Conservation (phyloP, 768 basidiomycete genomes). For the Suillus subaureus region DNA sequence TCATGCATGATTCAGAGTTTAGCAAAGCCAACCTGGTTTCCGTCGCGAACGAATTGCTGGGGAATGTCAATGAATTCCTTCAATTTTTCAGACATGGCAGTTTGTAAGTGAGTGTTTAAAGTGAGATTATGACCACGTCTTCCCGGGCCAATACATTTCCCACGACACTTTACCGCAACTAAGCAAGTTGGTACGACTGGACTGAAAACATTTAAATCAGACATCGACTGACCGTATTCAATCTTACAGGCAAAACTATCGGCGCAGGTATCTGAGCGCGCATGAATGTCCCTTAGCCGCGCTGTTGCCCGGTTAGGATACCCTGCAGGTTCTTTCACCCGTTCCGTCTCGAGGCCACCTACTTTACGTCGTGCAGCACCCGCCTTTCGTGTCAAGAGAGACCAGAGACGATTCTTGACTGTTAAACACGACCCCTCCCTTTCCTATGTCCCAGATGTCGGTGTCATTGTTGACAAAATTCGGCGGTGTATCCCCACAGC, state of each 20-base stretch:
- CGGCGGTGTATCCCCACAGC: not conserved
- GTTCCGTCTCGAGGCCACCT: conserved; percentile 13
- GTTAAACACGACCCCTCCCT: conserved; percentile 1
- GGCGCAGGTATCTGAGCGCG: conserved; percentile 33
- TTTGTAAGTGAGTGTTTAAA: conserved; percentile 17
- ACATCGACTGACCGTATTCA: not conserved
- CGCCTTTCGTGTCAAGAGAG: not conserved
- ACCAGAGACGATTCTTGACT: conserved; percentile 1
- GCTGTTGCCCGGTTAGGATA: conserved; percentile 37
- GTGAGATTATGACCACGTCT: conserved; percentile 5
- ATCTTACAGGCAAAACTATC: conserved; percentile 12
- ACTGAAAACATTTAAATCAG: conserved; percentile 1
- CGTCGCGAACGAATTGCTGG: conserved; percentile 90
- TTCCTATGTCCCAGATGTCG: not conserved
- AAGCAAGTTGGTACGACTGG: conserved; percentile 19
- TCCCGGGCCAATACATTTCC: conserved; percentile 17
- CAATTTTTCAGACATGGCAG: conserved; percentile 85
- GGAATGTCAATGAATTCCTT: conserved; percentile 91
- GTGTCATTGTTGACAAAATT: conserved; percentile 7
- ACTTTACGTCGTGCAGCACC: not conserved
- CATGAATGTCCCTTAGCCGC: conserved; percentile 63
- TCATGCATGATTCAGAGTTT: not conserved
- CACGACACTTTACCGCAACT: conserved; percentile 25
- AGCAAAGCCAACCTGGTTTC: conserved; percentile 74
- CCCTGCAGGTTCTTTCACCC: conserved; percentile 27